A percentile compares a stretch with the other conserved stretches of the same genome.
Evolutionary conservation across 306 rosid species (phyloP).

Genomic region (Acacia crassicarpa): DNA sequence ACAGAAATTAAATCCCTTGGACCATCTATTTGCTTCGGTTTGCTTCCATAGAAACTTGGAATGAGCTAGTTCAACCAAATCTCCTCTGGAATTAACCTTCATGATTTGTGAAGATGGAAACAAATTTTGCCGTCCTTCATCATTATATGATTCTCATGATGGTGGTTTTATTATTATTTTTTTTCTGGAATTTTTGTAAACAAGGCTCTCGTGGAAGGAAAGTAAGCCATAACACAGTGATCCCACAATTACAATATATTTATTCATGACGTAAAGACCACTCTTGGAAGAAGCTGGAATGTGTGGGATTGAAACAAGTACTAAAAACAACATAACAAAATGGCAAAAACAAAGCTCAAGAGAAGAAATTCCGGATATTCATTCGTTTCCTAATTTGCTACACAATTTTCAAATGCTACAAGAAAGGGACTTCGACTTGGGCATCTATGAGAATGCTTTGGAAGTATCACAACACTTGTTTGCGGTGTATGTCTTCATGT

Average conservation of each 20-base stretch:
- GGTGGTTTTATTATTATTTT: neutral
- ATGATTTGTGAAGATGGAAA: neutral
- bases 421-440: neutral
- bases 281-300: neutral
- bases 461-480: conserved; percentile 16
- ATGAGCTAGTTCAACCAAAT: neutral
- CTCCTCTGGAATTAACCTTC: neutral
- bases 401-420: neutral
- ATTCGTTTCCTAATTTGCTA: neutral
- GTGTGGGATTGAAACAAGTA: neutral
- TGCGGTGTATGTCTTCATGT: neutral
- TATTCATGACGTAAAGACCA: neutral
- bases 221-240: neutral
- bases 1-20: neutral
- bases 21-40: neutral
- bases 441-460: neutral
- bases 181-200: neutral
- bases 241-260: neutral
- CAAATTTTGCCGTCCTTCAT: neutral
- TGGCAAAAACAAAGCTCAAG: neutral
- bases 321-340: neutral
- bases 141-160: neutral
- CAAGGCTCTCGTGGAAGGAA: neutral
- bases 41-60: neutral
- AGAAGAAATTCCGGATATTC: neutral